Evolutionary conservation across 805 yeast species (phyloP), one percentile per base, ranked within the genome.

Genomic region (Candida caryicola): DNA sequence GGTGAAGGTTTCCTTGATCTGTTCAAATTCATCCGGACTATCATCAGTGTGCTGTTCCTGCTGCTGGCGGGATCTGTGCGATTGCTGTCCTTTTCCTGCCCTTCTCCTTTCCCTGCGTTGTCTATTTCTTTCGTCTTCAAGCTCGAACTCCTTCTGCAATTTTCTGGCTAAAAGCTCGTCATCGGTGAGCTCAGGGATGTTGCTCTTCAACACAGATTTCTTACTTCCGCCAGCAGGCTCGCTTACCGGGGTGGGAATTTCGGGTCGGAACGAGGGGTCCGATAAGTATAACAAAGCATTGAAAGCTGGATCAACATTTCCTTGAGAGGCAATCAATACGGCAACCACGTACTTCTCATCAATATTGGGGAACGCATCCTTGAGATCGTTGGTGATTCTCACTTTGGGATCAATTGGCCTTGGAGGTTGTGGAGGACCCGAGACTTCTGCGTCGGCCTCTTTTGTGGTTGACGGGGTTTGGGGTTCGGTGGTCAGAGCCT

Each of bases 161-260:
- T 75, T 71, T 45, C 93, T 77, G 1, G 98, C 98, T 49, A 89
- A 69, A 15, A 76, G 66, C 60, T 88, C 98, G 60, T 93, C 98
- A 43, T 80, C 82, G 40, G 61, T 36, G 52, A 58, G 49, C 29
- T 61, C 40, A 3, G 23, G 27, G n/a, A 27, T 31, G 17, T 23
- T 23, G 3, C 42, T 38, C 10, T 29, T 17, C 5, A 13, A 2
- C 8, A 29, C 17, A n/a, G 57, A 55, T 4, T 70, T 68, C 25
- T 46, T 48, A 7, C 46, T 46, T 27, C 45, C 43, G 17, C 62
- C 60, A 8, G 44, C 40, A 14, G 47, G 40, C 5, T 43, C 34
- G 4, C 26, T 34, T 10, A 19, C 41, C 13, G 63, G 61, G 8
- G 49, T 47, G 19, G 77, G 79, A 33, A 76, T 67, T 44, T 74